phyloP scores from a whole-genome alignment of 192 early-diverging fungal species.

The Rhizophagus clarus region DNA sequence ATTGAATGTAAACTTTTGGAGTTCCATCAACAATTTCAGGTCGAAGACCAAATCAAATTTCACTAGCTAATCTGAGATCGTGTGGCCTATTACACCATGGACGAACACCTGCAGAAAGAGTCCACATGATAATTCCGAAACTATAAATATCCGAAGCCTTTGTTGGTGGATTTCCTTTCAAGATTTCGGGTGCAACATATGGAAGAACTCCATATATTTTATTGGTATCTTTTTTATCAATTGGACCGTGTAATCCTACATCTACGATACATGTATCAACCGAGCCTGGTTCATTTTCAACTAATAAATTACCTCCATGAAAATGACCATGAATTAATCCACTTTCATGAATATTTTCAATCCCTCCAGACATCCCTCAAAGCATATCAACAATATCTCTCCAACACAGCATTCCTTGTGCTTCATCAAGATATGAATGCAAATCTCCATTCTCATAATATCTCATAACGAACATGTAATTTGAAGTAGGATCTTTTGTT shows the following conservation, averaged over 20 bases:
- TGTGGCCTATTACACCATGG: slow-evolving; percentile 36
- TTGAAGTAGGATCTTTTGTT: neutral
- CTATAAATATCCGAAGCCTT: slow-evolving; percentile 40
- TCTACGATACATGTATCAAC: slow-evolving; percentile 4
- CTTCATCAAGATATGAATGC: neutral
- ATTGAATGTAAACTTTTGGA: slow-evolving; percentile 35
- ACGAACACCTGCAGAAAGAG: slow-evolving; percentile 38
- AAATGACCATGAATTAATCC: neutral
- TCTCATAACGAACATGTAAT: neutral
- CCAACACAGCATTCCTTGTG: slow-evolving; percentile 1
- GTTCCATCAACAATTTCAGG: slow-evolving; percentile 40
- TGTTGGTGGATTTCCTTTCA: neutral
- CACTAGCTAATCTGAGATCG: slow-evolving; percentile 30
- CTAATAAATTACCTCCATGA: slow-evolving; percentile 22
- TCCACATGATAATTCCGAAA: slow-evolving; percentile 49
- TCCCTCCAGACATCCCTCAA: neutral
- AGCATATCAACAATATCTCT: neutral
- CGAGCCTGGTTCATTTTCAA: neutral
- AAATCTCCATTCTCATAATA: neutral
- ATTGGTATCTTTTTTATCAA: neutral
- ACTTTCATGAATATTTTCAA: neutral
- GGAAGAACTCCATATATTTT: slow-evolving; percentile 36
- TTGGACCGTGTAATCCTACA: neutral
- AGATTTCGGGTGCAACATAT: slow-evolving; percentile 40
- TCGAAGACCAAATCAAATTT: slow-evolving; percentile 37